Evolutionary conservation across 345 rosid genomes (phyloP).

Genomic region (Toxicodendron radicans): DNA sequence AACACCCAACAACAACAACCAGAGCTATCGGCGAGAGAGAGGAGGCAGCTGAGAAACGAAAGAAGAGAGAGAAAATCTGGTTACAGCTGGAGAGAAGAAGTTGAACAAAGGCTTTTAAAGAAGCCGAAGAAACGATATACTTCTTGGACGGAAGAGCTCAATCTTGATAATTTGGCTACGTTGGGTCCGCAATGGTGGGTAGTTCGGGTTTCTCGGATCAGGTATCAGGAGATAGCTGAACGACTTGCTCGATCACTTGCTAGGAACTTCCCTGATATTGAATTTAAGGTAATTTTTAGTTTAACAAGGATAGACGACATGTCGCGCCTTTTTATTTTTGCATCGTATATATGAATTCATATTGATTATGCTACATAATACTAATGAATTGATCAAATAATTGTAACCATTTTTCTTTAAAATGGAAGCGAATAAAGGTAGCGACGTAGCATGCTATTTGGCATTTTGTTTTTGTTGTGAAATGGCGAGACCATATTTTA

Average conservation of each 20-base stretch:
- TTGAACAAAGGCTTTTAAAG: conserved; percentile 66
- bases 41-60: conserved; percentile 79
- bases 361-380: not conserved
- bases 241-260: conserved; percentile 56
- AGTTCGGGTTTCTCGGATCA: conserved; percentile 54
- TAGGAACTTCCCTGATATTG: conserved; percentile 54
- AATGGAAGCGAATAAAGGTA: not conserved
- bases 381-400: not conserved
- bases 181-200: conserved; percentile 88
- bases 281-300: conserved; percentile 54
- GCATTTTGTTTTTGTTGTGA: not conserved
- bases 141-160: conserved; percentile 61
- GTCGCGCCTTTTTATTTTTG: not conserved
- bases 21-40: conserved; percentile 73
- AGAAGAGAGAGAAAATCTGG: conserved; percentile 66
- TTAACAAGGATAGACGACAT: not conserved
- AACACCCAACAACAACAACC: conserved; percentile 6
- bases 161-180: conserved; percentile 66
- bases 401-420: not conserved
- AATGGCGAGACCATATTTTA: not conserved
- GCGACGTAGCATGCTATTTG: not conserved
- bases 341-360: no score
- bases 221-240: conserved; percentile 63
- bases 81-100: conserved; percentile 80
- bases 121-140: conserved; percentile 64